Evolutionary conservation across 2,329 filamentous ascomycete species (phyloP).

Genomic region (Celoporthe dispersa): DNA sequence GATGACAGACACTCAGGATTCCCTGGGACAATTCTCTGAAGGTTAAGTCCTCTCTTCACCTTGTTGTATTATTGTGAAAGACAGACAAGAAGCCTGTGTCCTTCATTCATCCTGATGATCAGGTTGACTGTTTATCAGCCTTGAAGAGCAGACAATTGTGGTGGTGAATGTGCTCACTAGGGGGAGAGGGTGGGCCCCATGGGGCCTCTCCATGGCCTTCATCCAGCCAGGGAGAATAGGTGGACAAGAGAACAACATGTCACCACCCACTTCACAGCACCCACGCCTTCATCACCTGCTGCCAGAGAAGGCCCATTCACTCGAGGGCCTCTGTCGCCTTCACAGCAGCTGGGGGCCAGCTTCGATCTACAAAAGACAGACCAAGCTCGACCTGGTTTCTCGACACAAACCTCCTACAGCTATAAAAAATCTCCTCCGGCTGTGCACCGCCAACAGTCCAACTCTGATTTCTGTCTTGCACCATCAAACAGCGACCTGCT

Average conservation of each 20-base stretch:
- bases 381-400: conserved; percentile 19
- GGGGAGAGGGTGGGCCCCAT: not conserved
- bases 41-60: not conserved
- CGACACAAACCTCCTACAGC: conserved; percentile 15
- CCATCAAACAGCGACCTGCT: conserved; percentile 23
- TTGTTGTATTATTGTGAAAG: not conserved
- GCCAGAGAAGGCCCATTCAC: not conserved
- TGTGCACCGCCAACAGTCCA: not conserved
- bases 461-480: conserved; percentile 11
- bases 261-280: not conserved
- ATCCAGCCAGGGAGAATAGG: not conserved
- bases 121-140: not conserved
- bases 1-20: not conserved
- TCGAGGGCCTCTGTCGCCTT: not conserved
- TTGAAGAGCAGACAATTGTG: not conserved
- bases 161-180: conserved; percentile 7
- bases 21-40: not conserved
- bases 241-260: not conserved
- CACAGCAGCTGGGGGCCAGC: conserved; percentile 2
- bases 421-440: conserved; percentile 4
- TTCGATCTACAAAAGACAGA: conserved; percentile 15
- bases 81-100: not conserved
- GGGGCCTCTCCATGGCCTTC: conserved; percentile 3
- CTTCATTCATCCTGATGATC: not conserved
- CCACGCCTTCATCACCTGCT: not conserved